Evolutionary conservation across 768 basidiomycete genomes (phyloP).

Genomic region (Phylloporus sp.): DNA sequence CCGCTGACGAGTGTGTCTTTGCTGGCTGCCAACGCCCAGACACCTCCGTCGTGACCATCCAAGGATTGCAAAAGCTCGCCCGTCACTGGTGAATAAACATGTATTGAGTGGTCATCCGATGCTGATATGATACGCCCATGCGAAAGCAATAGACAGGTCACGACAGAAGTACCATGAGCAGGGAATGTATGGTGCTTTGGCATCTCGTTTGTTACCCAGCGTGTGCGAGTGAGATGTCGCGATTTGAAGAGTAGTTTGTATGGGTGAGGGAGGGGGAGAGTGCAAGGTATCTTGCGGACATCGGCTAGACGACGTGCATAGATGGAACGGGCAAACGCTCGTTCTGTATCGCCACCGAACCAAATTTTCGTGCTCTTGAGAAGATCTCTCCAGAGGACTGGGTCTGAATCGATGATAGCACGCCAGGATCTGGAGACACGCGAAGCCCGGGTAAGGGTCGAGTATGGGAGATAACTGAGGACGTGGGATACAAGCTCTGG

Average conservation of each 20-base stretch:
- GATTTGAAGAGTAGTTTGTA: conserved; percentile 94
- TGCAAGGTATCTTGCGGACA: conserved; percentile 34
- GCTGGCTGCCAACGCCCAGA: conserved; percentile 92
- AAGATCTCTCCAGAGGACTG: conserved; percentile 84
- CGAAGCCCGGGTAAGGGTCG: conserved; percentile 79
- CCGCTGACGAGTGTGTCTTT: conserved; percentile 88
- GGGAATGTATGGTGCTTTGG: conserved; percentile 79
- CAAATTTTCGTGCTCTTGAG: conserved; percentile 80
- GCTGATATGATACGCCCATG: conserved; percentile 93
- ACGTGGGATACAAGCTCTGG: conserved; percentile 89
- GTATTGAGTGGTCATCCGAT: conserved; percentile 95
- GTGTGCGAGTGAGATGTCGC: conserved; percentile 70
- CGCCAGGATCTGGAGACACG: conserved; percentile 89
- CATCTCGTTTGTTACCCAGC: conserved; percentile 70
- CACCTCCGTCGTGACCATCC: conserved; percentile 90
- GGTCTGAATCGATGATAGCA: conserved; percentile 86
- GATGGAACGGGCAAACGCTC: conserved; percentile 70
- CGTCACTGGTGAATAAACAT: conserved; percentile 85
- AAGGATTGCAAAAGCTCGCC: conserved; percentile 71
- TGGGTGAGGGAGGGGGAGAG: conserved; percentile 74
- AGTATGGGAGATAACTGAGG: conserved; percentile 77
- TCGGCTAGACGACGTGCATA: conserved; percentile 51
- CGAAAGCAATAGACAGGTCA: conserved; percentile 95
- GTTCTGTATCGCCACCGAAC: conserved; percentile 84
- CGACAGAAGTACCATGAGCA: conserved; percentile 85